Evolutionary conservation across 805 yeast genomes (phyloP).

Genomic region (Ogataea siamensis): DNA sequence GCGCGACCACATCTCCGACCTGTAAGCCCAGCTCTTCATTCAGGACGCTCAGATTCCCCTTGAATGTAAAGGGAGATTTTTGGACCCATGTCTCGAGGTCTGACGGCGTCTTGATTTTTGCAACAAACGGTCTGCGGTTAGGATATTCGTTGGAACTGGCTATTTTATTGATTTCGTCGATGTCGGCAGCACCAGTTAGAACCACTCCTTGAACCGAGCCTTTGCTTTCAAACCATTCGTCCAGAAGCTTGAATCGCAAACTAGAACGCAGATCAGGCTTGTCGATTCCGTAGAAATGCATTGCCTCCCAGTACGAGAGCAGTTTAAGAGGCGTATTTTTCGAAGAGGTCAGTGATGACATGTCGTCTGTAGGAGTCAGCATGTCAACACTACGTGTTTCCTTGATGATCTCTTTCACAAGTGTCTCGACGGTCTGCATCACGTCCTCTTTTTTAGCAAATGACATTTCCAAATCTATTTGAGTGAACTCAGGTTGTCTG

Average conservation of each 20-base stretch:
- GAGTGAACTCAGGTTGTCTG: conserved; percentile 97
- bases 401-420: conserved; percentile 57
- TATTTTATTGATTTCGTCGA: conserved; percentile 36
- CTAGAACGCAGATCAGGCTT: conserved; percentile 85
- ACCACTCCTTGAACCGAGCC: conserved; percentile 63
- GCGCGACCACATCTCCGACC: conserved; percentile 73
- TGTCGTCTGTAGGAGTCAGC: conserved; percentile 35
- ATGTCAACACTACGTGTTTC: conserved; percentile 40
- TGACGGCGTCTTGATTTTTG: conserved; percentile 45
- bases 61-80: conserved; percentile 20
- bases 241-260: conserved; percentile 49
- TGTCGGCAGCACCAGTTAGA: conserved; percentile 46
- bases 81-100: conserved; percentile 46
- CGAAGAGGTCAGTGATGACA: conserved; percentile 27
- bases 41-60: conserved; percentile 20
- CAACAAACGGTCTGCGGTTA: conserved; percentile 55
- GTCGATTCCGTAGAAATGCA: conserved; percentile 80
- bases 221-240: conserved; percentile 35
- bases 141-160: conserved; percentile 46
- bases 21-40: conserved; percentile 40
- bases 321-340: conserved; percentile 27
- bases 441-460: conserved; percentile 72
- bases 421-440: conserved; percentile 55
- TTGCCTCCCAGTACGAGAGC: conserved; percentile 65
- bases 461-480: conserved; percentile 92